Base-by-base conservation (phyloP, 495 filamentous ascomycete genomes). In the Corynascus novoguineensis region DNA sequence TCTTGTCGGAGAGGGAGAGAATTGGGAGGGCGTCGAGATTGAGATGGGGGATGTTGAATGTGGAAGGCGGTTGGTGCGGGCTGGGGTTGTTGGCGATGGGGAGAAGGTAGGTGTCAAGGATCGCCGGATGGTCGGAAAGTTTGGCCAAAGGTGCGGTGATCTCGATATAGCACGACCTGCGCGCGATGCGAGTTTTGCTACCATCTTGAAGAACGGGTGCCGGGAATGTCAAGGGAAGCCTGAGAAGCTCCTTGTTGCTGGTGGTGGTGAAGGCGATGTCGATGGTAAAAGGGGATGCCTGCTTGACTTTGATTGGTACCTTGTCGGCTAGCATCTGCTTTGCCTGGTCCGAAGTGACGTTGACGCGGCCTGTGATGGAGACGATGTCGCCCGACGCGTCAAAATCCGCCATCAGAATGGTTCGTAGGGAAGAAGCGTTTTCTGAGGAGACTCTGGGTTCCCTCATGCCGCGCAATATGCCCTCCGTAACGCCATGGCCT, bases 151-250 rank as follows among this genome's bases (percentile, higher is more conserved):
- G 65, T 14, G 68, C 75, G 28, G 69, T 61, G 34, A 81, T 56
- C 52, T 81, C 77, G 35, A 79, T 58, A 56, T 74, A 79, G n/a
- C 59, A 60, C 0, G 73, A 76, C 22, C 58, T 77, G 49, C 77
- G 73, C n/a, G 75, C 76, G 52, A 79, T 70, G 41, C 70, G 67
- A 3, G 67, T 71, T 31, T 68, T 74, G 57, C 58, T 60, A 21
- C 50, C 45, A 12, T 73, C 62, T 38, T 58, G 58, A 5, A 58
- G 37, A 12, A 82, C 69, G 0, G 78, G 77, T 3, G 64, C 59
- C 0, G 78, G 75, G 58, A 74, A 80, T 9, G 54, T 59, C 22
- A 78, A 28, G 31, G 62, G 57, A 12, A 60, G 55, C 2, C 65
- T 41, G 0, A 70, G 53, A 7, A 17, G 19, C 12, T 22, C 19